Evolutionary conservation across 2,329 filamentous ascomycete genomes (phyloP).

Genomic region (Fusarium sp.): DNA sequence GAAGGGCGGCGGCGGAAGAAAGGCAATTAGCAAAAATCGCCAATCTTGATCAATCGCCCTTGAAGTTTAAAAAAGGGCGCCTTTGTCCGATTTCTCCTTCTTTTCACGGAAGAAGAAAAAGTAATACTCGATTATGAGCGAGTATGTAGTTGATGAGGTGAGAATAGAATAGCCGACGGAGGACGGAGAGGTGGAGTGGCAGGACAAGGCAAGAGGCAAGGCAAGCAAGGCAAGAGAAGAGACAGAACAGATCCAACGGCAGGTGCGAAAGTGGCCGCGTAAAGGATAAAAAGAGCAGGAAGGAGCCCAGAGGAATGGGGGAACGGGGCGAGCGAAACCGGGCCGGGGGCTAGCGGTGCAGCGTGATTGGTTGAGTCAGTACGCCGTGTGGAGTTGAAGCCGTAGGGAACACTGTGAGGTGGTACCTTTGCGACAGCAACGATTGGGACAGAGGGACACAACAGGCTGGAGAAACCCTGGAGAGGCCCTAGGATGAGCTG

Average conservation of each 20-base stretch:
- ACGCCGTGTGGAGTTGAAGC: constrained; percentile 14
- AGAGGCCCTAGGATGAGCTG: constrained; percentile 22
- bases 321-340: constrained; percentile 32
- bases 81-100: not conserved
- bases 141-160: constrained; percentile 33
- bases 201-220: constrained; percentile 27
- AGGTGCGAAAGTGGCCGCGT: constrained; percentile 38
- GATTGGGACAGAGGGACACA: constrained; percentile 6
- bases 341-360: constrained; percentile 16
- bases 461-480: constrained; percentile 29
- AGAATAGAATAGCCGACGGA: constrained; percentile 39
- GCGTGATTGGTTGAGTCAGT: constrained; percentile 17
- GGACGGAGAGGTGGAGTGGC: constrained; percentile 39
- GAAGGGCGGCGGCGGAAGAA: constrained; percentile 30
- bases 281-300: constrained; percentile 37
- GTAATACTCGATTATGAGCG: constrained; percentile 25
- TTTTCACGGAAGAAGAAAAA: constrained; percentile 20
- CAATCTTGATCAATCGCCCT: constrained; percentile 24
- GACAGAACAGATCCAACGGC: constrained; percentile 27
- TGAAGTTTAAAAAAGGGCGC: not conserved
- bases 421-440: constrained; percentile 35
- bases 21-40: constrained; percentile 31
- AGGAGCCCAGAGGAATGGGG: constrained; percentile 35
- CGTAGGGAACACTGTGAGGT: constrained; percentile 42
- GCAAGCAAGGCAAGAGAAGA: constrained; percentile 29